Evolutionary conservation across 495 filamentous ascomycete species (phyloP).

Genomic region (Xylaria telfairii): DNA sequence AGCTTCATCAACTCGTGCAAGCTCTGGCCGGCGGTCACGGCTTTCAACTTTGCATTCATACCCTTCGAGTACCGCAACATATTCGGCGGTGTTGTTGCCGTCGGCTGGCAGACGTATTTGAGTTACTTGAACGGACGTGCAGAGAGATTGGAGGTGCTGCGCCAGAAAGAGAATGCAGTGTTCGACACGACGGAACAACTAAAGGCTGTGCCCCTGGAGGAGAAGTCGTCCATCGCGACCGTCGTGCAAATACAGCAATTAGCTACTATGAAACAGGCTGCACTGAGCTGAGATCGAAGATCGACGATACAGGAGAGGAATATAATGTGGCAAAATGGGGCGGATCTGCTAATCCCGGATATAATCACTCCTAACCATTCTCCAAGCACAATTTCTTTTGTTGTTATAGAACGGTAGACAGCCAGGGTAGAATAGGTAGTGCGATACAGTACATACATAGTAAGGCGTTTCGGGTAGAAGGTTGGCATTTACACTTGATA

Average conservation of each 20-base stretch:
- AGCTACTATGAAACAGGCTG: slow-evolving; percentile 3
- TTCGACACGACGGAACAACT: background rate
- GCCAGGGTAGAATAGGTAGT: background rate
- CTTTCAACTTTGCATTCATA: slow-evolving; percentile 85
- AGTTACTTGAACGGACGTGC: slow-evolving; percentile 80
- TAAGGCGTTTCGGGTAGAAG: slow-evolving; percentile 3
- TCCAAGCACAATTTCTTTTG: background rate
- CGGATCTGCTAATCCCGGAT: background rate
- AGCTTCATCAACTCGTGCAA: slow-evolving; percentile 82
- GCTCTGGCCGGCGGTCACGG: slow-evolving; percentile 89
- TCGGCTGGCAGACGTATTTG: slow-evolving; percentile 93
- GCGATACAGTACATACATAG: background rate
- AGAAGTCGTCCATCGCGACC: background rate
- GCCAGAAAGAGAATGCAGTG: slow-evolving; percentile 15
- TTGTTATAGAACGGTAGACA: background rate
- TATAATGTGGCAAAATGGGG: background rate
- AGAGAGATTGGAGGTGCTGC: slow-evolving; percentile 53
- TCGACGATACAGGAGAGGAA: background rate
- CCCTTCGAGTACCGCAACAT: slow-evolving; percentile 77
- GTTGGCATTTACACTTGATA: background rate
- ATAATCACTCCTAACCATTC: background rate
- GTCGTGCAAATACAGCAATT: background rate
- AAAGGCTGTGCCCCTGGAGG: background rate
- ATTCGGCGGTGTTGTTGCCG: slow-evolving; percentile 77
- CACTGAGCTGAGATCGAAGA: background rate